These are phyloP conservation scores for Trichosporon faecale DNA, from an alignment of 1,284 basidiomycete genomes.

Conservation along the genomic window DNA sequence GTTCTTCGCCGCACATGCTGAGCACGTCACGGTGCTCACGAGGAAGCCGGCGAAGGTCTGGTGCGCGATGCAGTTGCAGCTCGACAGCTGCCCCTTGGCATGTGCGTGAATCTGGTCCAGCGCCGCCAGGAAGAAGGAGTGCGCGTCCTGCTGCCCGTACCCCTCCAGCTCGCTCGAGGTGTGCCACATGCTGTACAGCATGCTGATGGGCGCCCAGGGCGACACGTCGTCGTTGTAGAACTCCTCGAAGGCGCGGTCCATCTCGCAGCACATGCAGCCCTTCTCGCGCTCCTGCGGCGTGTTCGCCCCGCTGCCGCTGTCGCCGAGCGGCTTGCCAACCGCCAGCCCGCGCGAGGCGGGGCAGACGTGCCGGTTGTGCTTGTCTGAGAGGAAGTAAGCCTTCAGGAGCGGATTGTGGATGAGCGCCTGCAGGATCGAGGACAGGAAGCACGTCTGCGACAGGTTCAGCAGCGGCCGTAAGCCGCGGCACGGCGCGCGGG, in stretches of 20 bases:
- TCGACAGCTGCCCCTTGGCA: conserved; percentile 59
- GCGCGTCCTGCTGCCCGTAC: conserved; percentile 74
- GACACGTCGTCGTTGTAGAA: conserved; percentile 66
- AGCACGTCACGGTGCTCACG: conserved; percentile 86
- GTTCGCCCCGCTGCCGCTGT: conserved; percentile 1
- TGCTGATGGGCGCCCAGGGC: conserved; percentile 77
- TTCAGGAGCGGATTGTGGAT: conserved; percentile 87
- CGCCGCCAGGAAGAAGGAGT: conserved; percentile 69
- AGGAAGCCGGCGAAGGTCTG: conserved; percentile 82
- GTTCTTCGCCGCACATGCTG: conserved; percentile 67
- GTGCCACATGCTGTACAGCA: conserved; percentile 84
- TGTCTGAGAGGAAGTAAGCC: conserved; percentile 83
- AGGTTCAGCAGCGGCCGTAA: conserved; percentile 86
- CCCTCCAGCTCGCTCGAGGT: conserved; percentile 77
- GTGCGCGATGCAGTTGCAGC: conserved; percentile 88
- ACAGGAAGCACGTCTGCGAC: conserved; percentile 87
- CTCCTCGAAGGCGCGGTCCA: conserved; percentile 89
- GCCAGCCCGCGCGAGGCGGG: conserved; percentile 34
- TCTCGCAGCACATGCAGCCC: conserved; percentile 86
- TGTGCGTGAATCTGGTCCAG: conserved; percentile 81
- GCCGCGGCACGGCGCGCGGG: conserved; percentile 32
- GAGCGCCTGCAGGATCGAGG: conserved; percentile 88
- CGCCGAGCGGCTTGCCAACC: conserved; percentile 35
- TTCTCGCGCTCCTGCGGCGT: conserved; percentile 53
- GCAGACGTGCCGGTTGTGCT: conserved; percentile 48